Base-by-base conservation (phyloP, 495 filamentous ascomycete genomes). In the Saxispiralis lemnorum region DNA sequence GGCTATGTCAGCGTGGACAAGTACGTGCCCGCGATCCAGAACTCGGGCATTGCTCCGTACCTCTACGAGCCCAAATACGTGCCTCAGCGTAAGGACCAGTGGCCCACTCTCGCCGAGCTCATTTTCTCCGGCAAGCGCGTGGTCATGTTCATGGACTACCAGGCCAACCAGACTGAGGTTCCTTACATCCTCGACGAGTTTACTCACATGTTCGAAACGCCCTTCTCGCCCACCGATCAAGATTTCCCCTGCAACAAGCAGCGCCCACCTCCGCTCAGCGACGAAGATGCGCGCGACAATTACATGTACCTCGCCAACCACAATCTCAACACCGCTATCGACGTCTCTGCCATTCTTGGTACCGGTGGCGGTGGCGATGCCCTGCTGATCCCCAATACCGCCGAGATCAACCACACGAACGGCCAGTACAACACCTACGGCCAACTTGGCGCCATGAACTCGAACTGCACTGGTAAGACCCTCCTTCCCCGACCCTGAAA, bases 221-320 rank as follows among this genome's bases (percentile, higher is more conserved):
- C 76, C 0, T 80, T 75, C 51, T 73, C 69, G 13, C 76, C 76
- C 0, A 76, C 72, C 0, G 57, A 78, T 53, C 51, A 53, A 11
- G 53, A 43, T 16, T 80, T 80, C 56, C 74, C 76, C 1, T 80
- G 76, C 53, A 71, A 64, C 0, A 52, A 64, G 42, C 65, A 76
- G 50, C 64, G 76, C 2, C 76, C 76, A 15, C 77, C 83, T 0
- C 66, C 69, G 5, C 57, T 87, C 43, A 52, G 51, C 20, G 48
- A 56, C 6, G 54, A 66, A 6, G 66, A 75, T 19, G 72, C 73
- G 1, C 59, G 63, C 45, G 65, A 69, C 5, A 66, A 79, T 38
- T 45, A 39, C 34, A 67, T 94, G 66, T 92, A 92, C 47, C 76
- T 94, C 63, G 82, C 83, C 45, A 96, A 96, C 51, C 88, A 96